Base-by-base conservation (phyloP, 495 filamentous ascomycete species). In the Ramalina intermedia region DNA sequence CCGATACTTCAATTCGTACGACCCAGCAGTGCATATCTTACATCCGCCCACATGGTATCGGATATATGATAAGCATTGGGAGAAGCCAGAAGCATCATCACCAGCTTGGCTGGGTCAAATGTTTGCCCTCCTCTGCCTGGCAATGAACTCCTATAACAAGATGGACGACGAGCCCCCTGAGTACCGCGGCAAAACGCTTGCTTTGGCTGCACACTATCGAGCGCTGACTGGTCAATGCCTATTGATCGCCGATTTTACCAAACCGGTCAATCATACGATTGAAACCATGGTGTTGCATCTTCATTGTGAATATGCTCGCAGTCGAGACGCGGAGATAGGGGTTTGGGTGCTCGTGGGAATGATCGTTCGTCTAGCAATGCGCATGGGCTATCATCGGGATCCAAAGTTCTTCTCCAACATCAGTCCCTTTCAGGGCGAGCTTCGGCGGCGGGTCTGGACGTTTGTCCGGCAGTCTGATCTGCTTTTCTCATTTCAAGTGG, bases 351-450 rank as follows among this genome's bases (percentile, higher is more conserved):
- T 91, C 47, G 72, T 79, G 7, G 83, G 85, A 18, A 77, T 93
- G 56, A 79, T 94, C 51, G 80, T 85, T 21, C 79, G 90, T 48
- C 67, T 95, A 47, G 86, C 90, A 9, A 87, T 96, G 73, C 76
- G 86, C 23, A 94, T 94, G 86, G 91, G 91, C 41, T 93, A 95
- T 51, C 91, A 99, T 58, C 78, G 93, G 48, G 91, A 99, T 61
- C 78, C 85, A 13, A 84, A 82, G 57, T 79, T 81, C 64, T 95
- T 87, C 58, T 73, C 85, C 12, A 80, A 79, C 44, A 81, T 99
- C 52, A 78, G 80, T 4, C 83, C 87, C 5, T 94, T 90, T 56
- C 80, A 93, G 61, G 89, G 81, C 20, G 91, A 99, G 63, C 89
- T 96, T 77, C 75, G 91, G 47, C 74, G 90, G 40, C 74, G 91